phyloP scores from a whole-genome alignment of 805 yeast species.

The Clavispora fructus region DNA sequence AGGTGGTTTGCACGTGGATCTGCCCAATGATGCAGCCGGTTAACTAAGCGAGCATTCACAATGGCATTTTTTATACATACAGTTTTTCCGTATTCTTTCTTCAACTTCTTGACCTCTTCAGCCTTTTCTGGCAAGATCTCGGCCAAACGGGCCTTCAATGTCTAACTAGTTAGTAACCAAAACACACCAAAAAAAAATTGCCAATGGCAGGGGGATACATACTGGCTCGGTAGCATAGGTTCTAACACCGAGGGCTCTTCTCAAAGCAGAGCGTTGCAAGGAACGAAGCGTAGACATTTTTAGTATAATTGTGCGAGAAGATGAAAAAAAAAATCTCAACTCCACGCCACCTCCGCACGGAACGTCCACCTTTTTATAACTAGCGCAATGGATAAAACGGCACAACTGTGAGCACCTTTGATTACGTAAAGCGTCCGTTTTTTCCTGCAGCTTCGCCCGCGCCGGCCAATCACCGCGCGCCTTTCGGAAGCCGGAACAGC shows the following conservation, averaged over 20 bases:
- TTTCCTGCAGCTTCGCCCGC: not conserved
- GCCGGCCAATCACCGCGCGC: constrained; percentile 5
- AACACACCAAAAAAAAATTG: not conserved
- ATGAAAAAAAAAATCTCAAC: constrained; percentile 1
- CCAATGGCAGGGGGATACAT: constrained; percentile 12
- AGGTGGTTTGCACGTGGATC: too few relatives aligned
- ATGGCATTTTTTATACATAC: constrained; percentile 32
- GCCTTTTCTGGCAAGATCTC: constrained; percentile 87
- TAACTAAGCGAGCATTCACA: too few relatives aligned
- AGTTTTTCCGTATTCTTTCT: constrained; percentile 84
- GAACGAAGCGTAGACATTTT: constrained; percentile 33
- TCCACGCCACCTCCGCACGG: constrained; percentile 3
- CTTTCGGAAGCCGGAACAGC: not conserved
- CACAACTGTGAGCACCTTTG: not conserved
- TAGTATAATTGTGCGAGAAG: constrained; percentile 2
- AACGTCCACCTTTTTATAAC: constrained; percentile 8
- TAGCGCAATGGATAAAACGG: not conserved
- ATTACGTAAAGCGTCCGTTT: not conserved
- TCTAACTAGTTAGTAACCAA: constrained; percentile 32
- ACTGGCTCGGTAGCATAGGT: constrained; percentile 19
- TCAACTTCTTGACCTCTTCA: constrained; percentile 85
- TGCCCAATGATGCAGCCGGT: too few relatives aligned
- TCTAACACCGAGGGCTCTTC: constrained; percentile 17
- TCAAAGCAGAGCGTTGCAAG: constrained; percentile 29
- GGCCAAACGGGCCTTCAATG: constrained; percentile 91